Evolutionary conservation across 345 rosid genomes (phyloP).

Genomic region (Erysimum cheiranthoides): DNA sequence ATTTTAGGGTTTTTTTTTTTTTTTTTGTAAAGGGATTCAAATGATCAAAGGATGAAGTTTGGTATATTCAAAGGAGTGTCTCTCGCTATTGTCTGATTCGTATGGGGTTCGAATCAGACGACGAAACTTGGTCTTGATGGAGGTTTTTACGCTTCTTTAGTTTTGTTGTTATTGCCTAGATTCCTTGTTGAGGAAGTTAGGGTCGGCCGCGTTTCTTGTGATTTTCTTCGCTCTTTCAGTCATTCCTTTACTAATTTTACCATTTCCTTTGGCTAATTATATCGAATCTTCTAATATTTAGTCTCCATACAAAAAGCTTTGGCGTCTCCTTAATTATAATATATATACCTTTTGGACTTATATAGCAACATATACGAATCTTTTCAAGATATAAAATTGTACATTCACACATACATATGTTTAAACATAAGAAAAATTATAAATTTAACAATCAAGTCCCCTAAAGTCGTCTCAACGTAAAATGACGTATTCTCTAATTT

Average conservation of each 20-base stretch:
- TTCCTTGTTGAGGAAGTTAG: slow-evolving; percentile 45
- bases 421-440: not conserved
- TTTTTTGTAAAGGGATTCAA: not conserved
- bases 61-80: slow-evolving; percentile 11
- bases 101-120: slow-evolving; percentile 40
- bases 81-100: slow-evolving; percentile 43
- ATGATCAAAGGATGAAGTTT: slow-evolving; percentile 31
- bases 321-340: not conserved
- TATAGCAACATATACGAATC: not conserved
- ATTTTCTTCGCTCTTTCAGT: slow-evolving; percentile 33
- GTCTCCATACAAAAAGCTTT: slow-evolving; percentile 7
- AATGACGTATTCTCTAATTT: not conserved
- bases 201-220: slow-evolving; percentile 43
- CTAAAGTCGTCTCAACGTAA: not conserved
- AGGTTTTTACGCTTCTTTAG: slow-evolving; percentile 12
- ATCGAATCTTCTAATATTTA: slow-evolving; percentile 27
- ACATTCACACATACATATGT: not conserved
- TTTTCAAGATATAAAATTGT: not conserved
- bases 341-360: slow-evolving; percentile 4
- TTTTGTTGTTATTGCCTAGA: slow-evolving; percentile 39
- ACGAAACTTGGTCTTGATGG: slow-evolving; percentile 19
- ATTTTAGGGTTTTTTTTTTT: not conserved
- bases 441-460: not conserved
- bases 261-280: slow-evolving; percentile 31
- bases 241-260: slow-evolving; percentile 32